Percentiles rank a stretch among this genome's conserved stretches.
These are phyloP conservation scores for Arthrobotrys pseudoclavata DNA, from an alignment of 2,329 filamentous ascomycete genomes.

Conservation along the genomic window DNA sequence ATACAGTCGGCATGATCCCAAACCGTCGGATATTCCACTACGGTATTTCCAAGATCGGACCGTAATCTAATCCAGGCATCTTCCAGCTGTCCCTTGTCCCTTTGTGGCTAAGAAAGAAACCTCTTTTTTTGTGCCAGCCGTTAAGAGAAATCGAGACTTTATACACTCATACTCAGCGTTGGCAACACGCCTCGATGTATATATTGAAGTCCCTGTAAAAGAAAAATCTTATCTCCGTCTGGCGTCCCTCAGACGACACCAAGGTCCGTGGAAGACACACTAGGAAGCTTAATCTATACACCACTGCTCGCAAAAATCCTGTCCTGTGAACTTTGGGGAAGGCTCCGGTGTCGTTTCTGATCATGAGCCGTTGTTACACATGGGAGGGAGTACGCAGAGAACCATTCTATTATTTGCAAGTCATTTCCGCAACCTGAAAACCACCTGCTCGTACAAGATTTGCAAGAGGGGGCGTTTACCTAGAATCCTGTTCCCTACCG, in stretches of 20 bases:
- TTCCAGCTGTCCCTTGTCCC: neutral
- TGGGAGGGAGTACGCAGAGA: neutral
- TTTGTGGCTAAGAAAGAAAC: neutral
- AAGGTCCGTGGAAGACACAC: neutral
- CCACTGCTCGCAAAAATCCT: neutral
- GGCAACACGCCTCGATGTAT: slow-evolving; percentile 4
- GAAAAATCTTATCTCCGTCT: slow-evolving; percentile 5
- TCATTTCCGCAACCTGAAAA: slow-evolving; percentile 47
- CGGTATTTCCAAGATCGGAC: neutral
- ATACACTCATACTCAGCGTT: neutral
- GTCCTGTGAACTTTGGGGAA: no score
- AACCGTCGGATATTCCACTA: slow-evolving; percentile 7
- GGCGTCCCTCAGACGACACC: neutral
- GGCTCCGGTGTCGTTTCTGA: neutral
- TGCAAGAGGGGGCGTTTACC: slow-evolving; percentile 30
- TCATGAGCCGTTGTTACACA: slow-evolving; percentile 53
- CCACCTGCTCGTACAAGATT: slow-evolving; percentile 43
- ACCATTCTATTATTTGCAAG: slow-evolving; percentile 14
- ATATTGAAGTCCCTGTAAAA: neutral
- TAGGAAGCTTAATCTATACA: neutral
- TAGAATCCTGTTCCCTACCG: slow-evolving; percentile 1
- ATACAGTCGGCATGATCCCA: neutral
- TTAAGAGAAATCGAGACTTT: neutral
- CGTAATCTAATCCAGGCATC: neutral
- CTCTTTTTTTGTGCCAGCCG: slow-evolving; percentile 4